Conservation (phyloP, 169 alveolate species). For the Miamiensis avidus region DNA sequence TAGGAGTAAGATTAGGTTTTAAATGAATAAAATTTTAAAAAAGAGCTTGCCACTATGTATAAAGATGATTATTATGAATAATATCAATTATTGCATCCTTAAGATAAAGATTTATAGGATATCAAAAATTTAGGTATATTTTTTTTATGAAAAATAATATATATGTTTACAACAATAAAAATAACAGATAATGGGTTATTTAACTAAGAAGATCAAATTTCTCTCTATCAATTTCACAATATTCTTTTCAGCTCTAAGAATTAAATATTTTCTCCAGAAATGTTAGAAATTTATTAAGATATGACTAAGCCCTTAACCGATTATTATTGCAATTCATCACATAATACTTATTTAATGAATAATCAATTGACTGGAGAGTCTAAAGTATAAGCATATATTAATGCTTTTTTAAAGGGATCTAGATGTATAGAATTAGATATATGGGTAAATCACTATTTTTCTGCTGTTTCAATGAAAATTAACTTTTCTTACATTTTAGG, state of each 20-base stretch:
- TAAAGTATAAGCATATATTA: conserved; percentile 88
- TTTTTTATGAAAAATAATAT: too few relatives aligned
- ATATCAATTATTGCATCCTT: too few relatives aligned
- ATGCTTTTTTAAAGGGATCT: conserved; percentile 93
- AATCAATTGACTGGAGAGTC: conserved; percentile 93
- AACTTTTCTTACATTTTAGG: not conserved
- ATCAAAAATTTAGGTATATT: too few relatives aligned
- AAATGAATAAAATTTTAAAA: too few relatives aligned
- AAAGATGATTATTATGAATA: too few relatives aligned
- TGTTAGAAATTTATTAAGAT: conserved; percentile 61
- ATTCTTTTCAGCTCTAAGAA: conserved; percentile 13
- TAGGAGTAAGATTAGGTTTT: not conserved
- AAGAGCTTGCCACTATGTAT: too few relatives aligned
- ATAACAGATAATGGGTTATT: not conserved
- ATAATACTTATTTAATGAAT: conserved; percentile 94
- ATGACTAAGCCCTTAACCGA: conserved; percentile 82
- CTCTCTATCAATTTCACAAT: conserved; percentile 16
- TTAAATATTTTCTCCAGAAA: conserved; percentile 1
- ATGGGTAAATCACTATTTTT: conserved; percentile 55
- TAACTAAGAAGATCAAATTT: not conserved
- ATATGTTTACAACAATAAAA: too few relatives aligned
- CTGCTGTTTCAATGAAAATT: not conserved
- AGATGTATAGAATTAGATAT: conserved; percentile 96
- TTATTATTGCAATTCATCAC: conserved; percentile 90
- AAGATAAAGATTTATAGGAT: too few relatives aligned